Base-by-base conservation (phyloP, 2,329 filamentous ascomycete genomes). In the Neofusicoccum cordaticola region DNA sequence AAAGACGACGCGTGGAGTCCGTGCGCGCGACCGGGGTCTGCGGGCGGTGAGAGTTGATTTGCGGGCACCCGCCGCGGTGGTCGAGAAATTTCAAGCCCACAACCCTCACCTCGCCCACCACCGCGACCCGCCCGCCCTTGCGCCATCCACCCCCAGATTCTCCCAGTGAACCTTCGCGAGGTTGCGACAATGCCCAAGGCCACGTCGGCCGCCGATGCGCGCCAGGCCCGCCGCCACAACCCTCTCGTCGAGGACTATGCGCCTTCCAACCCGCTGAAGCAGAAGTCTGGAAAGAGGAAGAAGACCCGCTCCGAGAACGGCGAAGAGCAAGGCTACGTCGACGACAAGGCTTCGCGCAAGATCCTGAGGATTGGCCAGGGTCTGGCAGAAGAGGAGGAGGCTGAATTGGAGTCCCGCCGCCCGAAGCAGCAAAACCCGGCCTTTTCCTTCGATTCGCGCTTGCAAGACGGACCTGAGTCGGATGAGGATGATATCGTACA, bases 301-400 rank as follows among this genome's bases (percentile, higher is more conserved):
- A 90, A 88, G 77, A 75, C 75, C 57, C 73, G 78, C 42, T 77
- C 83, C 58, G 85, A 86, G 66, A 84, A 87, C 39, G 83, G 85
- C 37, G 83, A 84, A 9, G 84, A 87, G 65, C 84, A 86, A 66
- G 87, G 90, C 67, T 98, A 90, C 73, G 87, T 99, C 67, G 93
- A 97, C 77, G 88, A 93, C 65, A 93, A 92, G 75, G 88, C 93
- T 17, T 97, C 94, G 65, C 86, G 89, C 70, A 93, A 92, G 72
- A 99, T 99, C 75, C 76, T 99, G 66, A 87, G 90, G 69, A 92
- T 98, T 71, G 94, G 94, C 63, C 90, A 93, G 72, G 92, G 97
- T 74, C 83, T 99, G 13, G 89, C 88, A 13, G 92, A 95, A 47
- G 94, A 98, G 76, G 92, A 94, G 63, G 85, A 84, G 64, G 81